Conservation (phyloP, 371 early-diverging fungal genomes). For the Mortierella sp. region DNA sequence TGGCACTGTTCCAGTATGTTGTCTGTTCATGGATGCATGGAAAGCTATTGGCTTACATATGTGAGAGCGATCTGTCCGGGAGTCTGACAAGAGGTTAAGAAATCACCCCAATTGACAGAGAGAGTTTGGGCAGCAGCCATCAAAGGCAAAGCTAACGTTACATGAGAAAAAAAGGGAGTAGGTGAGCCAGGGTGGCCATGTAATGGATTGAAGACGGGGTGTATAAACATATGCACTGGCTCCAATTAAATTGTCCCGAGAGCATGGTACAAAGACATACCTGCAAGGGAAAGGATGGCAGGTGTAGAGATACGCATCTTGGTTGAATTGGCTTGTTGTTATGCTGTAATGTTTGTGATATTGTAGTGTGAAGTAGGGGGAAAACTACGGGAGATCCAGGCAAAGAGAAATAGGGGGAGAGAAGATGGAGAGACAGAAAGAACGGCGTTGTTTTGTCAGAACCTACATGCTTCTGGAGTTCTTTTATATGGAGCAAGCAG, state of each 20-base stretch:
- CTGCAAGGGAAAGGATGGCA: constrained; percentile 19
- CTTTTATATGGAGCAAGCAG: not conserved
- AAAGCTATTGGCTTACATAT: constrained; percentile 55
- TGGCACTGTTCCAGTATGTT: not conserved
- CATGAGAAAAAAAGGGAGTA: not conserved
- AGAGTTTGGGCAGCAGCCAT: not conserved
- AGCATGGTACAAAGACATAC: not conserved
- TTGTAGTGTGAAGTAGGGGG: not conserved
- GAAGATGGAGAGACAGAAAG: not conserved
- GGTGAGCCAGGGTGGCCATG: not conserved
- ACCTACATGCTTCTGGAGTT: not conserved
- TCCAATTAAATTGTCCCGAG: not conserved
- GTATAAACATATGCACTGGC: not conserved
- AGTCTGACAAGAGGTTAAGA: constrained; percentile 58
- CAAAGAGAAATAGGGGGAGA: not conserved
- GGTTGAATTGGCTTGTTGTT: not conserved
- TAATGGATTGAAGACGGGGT: too few relatives aligned
- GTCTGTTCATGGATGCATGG: not conserved
- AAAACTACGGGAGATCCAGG: not conserved
- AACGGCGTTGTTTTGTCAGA: not conserved
- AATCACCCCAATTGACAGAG: constrained; percentile 18
- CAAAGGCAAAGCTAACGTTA: not conserved
- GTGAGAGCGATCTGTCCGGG: constrained; percentile 67
- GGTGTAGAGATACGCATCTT: constrained; percentile 20
- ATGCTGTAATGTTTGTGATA: not conserved